These are phyloP conservation scores for Paulownia fortunei DNA, from an alignment of 257 asterid genomes.

Conservation along the genomic window DNA sequence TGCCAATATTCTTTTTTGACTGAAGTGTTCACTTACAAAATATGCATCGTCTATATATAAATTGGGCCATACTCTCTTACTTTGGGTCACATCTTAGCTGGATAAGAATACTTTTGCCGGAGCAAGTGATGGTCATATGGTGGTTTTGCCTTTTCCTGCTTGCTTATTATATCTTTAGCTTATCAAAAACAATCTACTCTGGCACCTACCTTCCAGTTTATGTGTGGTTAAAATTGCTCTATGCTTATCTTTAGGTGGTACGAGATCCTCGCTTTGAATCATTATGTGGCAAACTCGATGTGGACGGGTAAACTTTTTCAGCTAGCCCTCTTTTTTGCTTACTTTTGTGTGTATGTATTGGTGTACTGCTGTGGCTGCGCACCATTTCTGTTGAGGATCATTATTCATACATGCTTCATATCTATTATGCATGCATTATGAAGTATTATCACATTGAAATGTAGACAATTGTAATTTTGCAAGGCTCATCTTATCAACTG, in stretches of 20 bases:
- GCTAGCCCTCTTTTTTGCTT: slow-evolving; percentile 7
- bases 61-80: background rate
- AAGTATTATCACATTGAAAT: background rate
- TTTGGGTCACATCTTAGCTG: background rate
- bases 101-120: background rate
- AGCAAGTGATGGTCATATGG: background rate
- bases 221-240: slow-evolving; percentile 20
- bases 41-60: background rate
- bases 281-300: slow-evolving; percentile 70
- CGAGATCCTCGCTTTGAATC: slow-evolving; percentile 98
- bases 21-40: background rate
- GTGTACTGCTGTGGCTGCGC: background rate
- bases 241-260: slow-evolving; percentile 53
- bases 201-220: background rate
- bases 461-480: background rate
- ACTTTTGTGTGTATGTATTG: background rate
- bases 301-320: slow-evolving; percentile 61
- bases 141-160: slow-evolving; percentile 8
- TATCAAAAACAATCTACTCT: background rate
- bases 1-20: background rate
- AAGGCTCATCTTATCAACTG: background rate
- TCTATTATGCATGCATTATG: background rate
- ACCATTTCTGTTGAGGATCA: background rate
- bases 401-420: background rate
- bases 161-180: slow-evolving; percentile 3